phyloP scores from a whole-genome alignment of 257 asterid species.

The Nicotiana benthamiana region DNA sequence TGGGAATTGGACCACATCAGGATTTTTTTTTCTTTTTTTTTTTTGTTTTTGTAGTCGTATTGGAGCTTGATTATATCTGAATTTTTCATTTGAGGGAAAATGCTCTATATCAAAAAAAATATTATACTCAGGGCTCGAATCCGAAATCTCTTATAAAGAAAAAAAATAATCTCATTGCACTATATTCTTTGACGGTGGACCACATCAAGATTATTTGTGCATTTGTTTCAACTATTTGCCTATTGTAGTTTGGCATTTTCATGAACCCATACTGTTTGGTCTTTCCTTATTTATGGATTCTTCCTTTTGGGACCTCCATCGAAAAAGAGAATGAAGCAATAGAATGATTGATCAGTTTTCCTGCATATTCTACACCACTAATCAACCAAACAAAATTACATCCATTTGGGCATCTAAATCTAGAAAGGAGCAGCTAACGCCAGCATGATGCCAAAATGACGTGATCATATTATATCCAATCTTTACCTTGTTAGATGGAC shows the following conservation, averaged over 20 bases:
- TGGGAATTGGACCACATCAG: not conserved
- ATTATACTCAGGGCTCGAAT: no score
- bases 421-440: not conserved
- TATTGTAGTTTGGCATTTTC: not conserved
- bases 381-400: not conserved
- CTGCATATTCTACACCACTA: not conserved
- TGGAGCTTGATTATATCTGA: no score
- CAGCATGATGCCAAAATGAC: not conserved
- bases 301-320: not conserved
- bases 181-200: no score
- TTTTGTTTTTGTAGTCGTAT: no score
- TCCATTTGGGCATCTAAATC: not conserved
- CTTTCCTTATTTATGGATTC: not conserved
- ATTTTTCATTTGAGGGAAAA: no score
- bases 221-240: not conserved
- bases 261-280: not conserved
- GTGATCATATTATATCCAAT: not conserved
- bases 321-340: not conserved
- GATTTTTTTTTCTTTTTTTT: no score
- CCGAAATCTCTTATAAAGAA: no score
- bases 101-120: no score
- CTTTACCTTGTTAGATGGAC: no score
- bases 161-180: no score
- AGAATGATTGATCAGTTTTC: not conserved
- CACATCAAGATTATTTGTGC: no score